A percentile compares a stretch with the other conserved stretches of the same genome.
These are phyloP conservation scores for Dalbergia cultrata DNA, from an alignment of 306 rosid species.

Conservation along the genomic window DNA sequence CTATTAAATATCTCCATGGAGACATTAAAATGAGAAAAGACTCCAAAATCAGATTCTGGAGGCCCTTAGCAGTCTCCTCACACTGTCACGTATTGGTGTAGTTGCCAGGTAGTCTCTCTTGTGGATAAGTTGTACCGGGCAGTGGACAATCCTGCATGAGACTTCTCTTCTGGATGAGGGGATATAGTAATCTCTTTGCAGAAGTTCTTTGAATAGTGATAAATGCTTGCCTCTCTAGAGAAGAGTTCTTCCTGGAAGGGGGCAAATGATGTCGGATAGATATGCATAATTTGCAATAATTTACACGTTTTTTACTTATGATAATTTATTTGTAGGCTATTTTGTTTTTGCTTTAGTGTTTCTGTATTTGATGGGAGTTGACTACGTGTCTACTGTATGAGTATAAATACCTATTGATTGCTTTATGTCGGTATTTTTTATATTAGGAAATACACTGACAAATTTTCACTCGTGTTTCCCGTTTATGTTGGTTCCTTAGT, in stretches of 20 bases:
- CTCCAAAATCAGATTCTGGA: background rate
- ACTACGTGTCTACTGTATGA: background rate
- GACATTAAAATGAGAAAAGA: background rate
- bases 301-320: background rate
- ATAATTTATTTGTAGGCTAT: background rate
- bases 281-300: slow-evolving; percentile 16
- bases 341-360: background rate
- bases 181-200: slow-evolving; percentile 14
- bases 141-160: slow-evolving; percentile 27
- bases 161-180: background rate
- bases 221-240: slow-evolving; percentile 15
- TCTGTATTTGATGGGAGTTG: slow-evolving; percentile 32
- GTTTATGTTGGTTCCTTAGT: slow-evolving; percentile 2
- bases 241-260: background rate
- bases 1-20: background rate
- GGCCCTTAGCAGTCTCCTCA: background rate
- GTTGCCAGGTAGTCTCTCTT: slow-evolving; percentile 9
- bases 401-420: slow-evolving; percentile 27
- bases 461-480: background rate
- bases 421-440: background rate
- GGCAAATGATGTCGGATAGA: background rate
- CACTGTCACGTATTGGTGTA: background rate
- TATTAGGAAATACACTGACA: slow-evolving; percentile 18
- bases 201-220: background rate
- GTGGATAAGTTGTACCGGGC: slow-evolving; percentile 1